Evolutionary conservation across 2,329 filamentous ascomycete species (phyloP), one percentile per base, ranked within the genome.

Genomic region (Graphilbum sp.): DNA sequence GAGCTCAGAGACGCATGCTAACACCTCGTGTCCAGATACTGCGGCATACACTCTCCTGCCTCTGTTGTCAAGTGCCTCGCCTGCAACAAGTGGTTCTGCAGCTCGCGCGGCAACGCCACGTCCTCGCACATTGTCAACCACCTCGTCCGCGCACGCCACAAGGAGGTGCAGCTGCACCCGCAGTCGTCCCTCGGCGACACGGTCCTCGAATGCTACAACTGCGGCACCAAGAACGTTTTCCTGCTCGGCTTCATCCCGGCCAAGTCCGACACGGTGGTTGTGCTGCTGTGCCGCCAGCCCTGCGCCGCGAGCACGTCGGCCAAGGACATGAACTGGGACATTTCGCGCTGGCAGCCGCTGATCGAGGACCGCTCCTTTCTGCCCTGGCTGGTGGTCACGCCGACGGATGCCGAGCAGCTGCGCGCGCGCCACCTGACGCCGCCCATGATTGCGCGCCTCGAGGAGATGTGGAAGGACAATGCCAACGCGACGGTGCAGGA

Each of bases 271-370:
- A 95, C 90, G 0, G 90, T 98, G 21, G 92, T 98, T 8, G 90
- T 98, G 19, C 74, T 98, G 33, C 72, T 98, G 29, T 98, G 90
- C 57, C 86, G 90, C 43, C 90, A 96, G 59, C 90, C 90, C 34
- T 98, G 90, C 58, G 90, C 88, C 25, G 80, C 90, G 21, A 88
- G 83, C 62, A 82, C 87, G 2, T 96, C 90, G 25, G 88, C 85
- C 47, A 98, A 98, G 61, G 90, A 98, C 52, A 96, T 98, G 87
- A 98, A 90, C 57, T 98, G 90, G 90, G 90, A 98, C 56, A 92
- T 87, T 6, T 93, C 88, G 20, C 77, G 87, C 54, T 98, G 90
- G 90, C 87, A 96, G 56, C 90, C 90, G 12, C 67, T 98, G 41
- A 96, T 98, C 46, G 87, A 95, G 58, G 90, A 98, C 53, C 84